Evolutionary conservation across 768 basidiomycete species (phyloP).

Genomic region (Rickenella mellea): DNA sequence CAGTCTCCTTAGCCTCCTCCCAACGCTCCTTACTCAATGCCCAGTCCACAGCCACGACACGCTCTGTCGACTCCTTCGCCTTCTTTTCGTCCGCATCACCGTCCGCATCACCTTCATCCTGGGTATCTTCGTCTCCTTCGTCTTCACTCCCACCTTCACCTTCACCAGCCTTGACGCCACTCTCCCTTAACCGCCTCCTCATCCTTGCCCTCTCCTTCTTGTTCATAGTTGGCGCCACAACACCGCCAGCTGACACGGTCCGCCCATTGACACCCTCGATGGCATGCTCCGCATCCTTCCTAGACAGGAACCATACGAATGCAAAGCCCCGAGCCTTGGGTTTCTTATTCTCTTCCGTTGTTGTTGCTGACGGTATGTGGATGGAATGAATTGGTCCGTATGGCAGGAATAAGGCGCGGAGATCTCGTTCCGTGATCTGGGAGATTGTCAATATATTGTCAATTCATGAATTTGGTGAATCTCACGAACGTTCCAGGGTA

Average conservation of each 20-base stretch:
- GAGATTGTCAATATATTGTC: conserved; percentile 11
- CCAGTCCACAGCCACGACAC: conserved; percentile 91
- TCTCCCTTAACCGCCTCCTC: conserved; percentile 48
- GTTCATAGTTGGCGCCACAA: conserved; percentile 7
- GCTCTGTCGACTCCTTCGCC: conserved; percentile 31
- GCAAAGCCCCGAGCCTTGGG: conserved; percentile 71
- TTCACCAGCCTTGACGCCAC: conserved; percentile 41
- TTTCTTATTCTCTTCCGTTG: conserved; percentile 16
- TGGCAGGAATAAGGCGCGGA: conserved; percentile 79
- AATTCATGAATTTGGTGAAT: not conserved
- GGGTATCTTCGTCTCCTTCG: conserved; percentile 14
- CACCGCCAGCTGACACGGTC: conserved; percentile 46
- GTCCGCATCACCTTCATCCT: conserved; percentile 18
- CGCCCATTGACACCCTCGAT: conserved; percentile 74
- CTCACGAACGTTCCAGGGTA: conserved; percentile 50
- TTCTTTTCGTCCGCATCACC: conserved; percentile 25
- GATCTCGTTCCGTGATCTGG: conserved; percentile 73
- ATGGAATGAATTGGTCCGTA: conserved; percentile 83
- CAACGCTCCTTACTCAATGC: conserved; percentile 90
- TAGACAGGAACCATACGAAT: conserved; percentile 88
- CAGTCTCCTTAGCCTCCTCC: conserved; percentile 53
- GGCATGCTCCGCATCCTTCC: conserved; percentile 77
- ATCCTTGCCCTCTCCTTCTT: not conserved
- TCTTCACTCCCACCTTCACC: conserved; percentile 17
- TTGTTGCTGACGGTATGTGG: conserved; percentile 53